Conservation (phyloP, 148 eudicot species). For the Fagopyrum esculentum region DNA sequence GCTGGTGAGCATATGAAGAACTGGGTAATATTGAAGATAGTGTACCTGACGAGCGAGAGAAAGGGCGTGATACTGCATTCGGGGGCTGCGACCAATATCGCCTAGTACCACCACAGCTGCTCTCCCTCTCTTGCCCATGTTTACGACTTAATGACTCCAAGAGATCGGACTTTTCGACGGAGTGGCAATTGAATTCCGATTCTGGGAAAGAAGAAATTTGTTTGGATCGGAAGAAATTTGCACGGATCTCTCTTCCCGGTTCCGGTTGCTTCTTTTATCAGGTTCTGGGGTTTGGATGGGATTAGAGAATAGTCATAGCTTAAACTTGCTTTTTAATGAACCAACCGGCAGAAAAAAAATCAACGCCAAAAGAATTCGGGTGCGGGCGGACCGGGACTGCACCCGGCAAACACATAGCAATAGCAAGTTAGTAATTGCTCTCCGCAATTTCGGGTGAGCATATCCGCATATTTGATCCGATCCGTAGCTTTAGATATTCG, state of each 20-base stretch:
- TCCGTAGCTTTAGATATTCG: too few relatives aligned
- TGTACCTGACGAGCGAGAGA: slow-evolving; percentile 86
- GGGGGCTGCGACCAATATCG: slow-evolving; percentile 96
- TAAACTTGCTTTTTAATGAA: too few relatives aligned
- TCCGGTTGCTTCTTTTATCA: not conserved
- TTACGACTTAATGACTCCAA: not conserved
- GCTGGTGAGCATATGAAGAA: not conserved
- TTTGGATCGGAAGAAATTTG: not conserved
- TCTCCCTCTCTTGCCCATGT: slow-evolving; percentile 55
- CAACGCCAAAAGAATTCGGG: too few relatives aligned
- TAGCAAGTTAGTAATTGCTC: too few relatives aligned
- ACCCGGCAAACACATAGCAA: too few relatives aligned
- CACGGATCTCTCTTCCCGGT: not conserved
- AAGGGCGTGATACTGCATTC: slow-evolving; percentile 95
- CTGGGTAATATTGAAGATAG: not conserved
- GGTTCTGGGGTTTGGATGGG: not conserved
- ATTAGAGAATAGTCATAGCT: too few relatives aligned
- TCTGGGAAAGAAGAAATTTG: not conserved
- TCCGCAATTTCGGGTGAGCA: too few relatives aligned
- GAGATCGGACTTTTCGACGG: not conserved
- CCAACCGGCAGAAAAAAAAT: too few relatives aligned
- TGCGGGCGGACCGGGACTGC: too few relatives aligned
- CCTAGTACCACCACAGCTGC: slow-evolving; percentile 88
- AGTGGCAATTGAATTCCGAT: not conserved
- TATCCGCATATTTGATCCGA: too few relatives aligned